Base-by-base conservation (phyloP, 768 basidiomycete genomes). In the Dendrothele bispora region DNA sequence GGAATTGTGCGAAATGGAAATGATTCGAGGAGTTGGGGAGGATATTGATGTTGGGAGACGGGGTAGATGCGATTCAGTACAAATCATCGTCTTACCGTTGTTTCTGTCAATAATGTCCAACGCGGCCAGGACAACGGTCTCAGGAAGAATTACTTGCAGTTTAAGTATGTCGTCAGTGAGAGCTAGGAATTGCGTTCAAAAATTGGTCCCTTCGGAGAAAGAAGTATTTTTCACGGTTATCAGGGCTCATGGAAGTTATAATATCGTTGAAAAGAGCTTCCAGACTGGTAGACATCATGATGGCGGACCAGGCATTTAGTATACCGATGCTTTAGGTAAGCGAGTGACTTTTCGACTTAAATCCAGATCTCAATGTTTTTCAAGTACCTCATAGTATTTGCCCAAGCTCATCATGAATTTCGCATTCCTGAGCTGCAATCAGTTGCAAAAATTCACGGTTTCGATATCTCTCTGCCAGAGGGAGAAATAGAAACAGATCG, bases 351-450 rank as follows among this genome's bases (percentile, higher is more conserved):
- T n/a, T n/a, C n/a, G n/a, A n/a, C n/a, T n/a, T n/a, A n/a, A n/a
- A 20, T 8, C 28, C 10, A 34, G 18, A 72, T 73, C 70, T 59
- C 61, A 78, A 70, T 61, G n/a, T n/a, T n/a, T n/a, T n/a, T n/a
- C n/a, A n/a, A 66, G 35, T 83, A 80, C 54, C 75, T 93, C 47
- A 67, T 94, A 45, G 75, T 86, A 36, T 90, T 92, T 65, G 89
- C 91, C 2, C 88, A 88, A 64, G 78, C 74, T 5, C 91, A 95
- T 61, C 72, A 79, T 30, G 84, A 89, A 27, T 95, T 95, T 60
- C 75, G 94, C 22, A 63, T 94, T 12, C 91, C 92, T 27, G 91
- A 94, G 61, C 77, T 97, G 0, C 63, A 67, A 22, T 93, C 92
- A 3, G 64, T 94, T 32, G 78, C 90, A 2, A 82, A 92, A 56